phyloP scores from a whole-genome alignment of 352 stramenopile genomes.

The Pythium phragmiticola region DNA sequence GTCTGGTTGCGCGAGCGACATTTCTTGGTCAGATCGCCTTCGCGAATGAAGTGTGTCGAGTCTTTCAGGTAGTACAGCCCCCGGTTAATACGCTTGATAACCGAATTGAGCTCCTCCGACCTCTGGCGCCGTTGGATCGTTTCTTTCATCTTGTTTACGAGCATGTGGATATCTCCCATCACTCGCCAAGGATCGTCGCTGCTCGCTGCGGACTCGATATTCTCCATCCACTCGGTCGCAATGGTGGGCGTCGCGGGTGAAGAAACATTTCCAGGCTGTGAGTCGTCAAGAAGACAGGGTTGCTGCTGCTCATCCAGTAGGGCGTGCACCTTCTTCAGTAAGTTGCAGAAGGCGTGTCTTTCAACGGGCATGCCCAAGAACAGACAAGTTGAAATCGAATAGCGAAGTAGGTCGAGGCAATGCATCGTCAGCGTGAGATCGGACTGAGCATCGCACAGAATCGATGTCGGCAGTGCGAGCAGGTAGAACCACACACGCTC shows the following conservation, averaged over 20 bases:
- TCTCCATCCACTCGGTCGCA: constrained; percentile 45
- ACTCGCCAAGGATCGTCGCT: constrained; percentile 75
- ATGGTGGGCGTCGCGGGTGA: not conserved
- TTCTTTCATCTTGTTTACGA: constrained; percentile 90
- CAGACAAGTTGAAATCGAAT: constrained; percentile 80
- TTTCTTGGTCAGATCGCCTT: constrained; percentile 94
- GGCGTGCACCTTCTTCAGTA: constrained; percentile 72
- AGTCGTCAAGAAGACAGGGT: constrained; percentile 25
- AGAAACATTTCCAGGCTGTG: constrained; percentile 5
- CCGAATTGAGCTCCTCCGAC: constrained; percentile 80
- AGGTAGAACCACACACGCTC: constrained; percentile 96
- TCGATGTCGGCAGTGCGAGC: constrained; percentile 81
- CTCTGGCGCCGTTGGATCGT: constrained; percentile 81
- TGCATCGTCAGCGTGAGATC: constrained; percentile 80
- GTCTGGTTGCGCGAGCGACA: constrained; percentile 86
- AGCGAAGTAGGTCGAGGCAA: constrained; percentile 79
- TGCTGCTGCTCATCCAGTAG: constrained; percentile 42
- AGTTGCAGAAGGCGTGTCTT: constrained; percentile 71
- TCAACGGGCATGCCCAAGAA: constrained; percentile 80
- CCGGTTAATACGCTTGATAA: constrained; percentile 90
- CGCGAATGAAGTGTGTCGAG: constrained; percentile 92
- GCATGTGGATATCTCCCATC: constrained; percentile 88
- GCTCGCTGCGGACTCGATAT: constrained; percentile 60
- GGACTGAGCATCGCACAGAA: constrained; percentile 75
- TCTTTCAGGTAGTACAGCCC: constrained; percentile 92